A percentile compares a stretch with the other conserved stretches of the same genome.
phyloP scores from a whole-genome alignment of 768 basidiomycete species.

The Kwoniella dendrophila region DNA sequence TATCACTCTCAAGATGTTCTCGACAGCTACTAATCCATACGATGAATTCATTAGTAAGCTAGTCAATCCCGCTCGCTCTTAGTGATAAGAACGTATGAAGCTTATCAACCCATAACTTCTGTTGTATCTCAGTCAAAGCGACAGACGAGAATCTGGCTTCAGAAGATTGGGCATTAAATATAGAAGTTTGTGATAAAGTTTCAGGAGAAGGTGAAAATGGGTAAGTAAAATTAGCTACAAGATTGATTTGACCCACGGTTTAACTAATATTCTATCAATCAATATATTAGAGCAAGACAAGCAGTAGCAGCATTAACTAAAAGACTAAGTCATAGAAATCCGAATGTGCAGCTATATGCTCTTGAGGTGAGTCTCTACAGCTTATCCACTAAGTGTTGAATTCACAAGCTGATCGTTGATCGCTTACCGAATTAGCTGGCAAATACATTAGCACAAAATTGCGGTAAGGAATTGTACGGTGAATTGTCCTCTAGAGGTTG shows the following conservation, averaged over 20 bases:
- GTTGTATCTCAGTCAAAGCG: conserved; percentile 76
- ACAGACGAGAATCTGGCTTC: conserved; percentile 95
- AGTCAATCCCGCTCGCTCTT: neutral
- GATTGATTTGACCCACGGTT: neutral
- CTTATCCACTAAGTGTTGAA: neutral
- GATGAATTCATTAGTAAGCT: conserved; percentile 88
- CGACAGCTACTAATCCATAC: conserved; percentile 59
- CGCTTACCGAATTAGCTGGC: conserved; percentile 60
- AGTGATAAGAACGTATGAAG: neutral
- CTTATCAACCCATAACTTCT: neutral
- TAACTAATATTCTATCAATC: neutral
- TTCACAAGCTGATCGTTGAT: neutral
- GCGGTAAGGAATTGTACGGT: conserved; percentile 73
- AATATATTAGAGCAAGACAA: conserved; percentile 69
- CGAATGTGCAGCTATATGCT: conserved; percentile 94
- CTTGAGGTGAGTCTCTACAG: conserved; percentile 62
- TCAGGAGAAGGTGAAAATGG: conserved; percentile 82
- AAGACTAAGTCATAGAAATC: conserved; percentile 87
- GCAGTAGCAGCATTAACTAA: conserved; percentile 83
- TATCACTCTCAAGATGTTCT: conserved; percentile 36
- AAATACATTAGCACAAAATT: conserved; percentile 91
- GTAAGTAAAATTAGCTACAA: conserved; percentile 59
- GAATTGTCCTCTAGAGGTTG: conserved; percentile 89
- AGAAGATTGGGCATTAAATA: conserved; percentile 93
- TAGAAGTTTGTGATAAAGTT: conserved; percentile 96